Evolutionary conservation across 148 eudicot genomes (phyloP).

Genomic region (Persicaria maculosa): DNA sequence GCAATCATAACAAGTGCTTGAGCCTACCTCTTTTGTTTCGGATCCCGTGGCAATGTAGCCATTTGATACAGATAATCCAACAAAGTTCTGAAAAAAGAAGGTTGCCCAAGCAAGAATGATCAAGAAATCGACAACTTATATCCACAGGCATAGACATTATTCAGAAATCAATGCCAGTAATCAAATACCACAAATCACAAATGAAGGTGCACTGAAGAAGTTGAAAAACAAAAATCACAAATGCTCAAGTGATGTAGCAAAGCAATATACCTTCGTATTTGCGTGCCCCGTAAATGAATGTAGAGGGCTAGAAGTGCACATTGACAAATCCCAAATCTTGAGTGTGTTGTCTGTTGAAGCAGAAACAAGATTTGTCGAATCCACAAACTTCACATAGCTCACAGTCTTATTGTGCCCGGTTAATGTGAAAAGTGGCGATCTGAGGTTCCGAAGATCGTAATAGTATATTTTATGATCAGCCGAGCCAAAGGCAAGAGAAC

Average conservation of each 20-base stretch:
- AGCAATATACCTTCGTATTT: slow-evolving; percentile 70
- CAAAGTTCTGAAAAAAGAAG: slow-evolving; percentile 69
- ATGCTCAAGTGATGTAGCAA: neutral
- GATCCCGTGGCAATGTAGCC: slow-evolving; percentile 99
- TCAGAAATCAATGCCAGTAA: too few species aligned
- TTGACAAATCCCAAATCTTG: slow-evolving; percentile 96
- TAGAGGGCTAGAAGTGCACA: slow-evolving; percentile 59
- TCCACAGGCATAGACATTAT: too few species aligned
- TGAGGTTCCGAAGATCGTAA: slow-evolving; percentile 80
- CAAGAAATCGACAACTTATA: neutral
- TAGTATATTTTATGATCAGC: slow-evolving; percentile 91
- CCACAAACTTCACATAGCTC: slow-evolving; percentile 92
- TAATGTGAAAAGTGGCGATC: slow-evolving; percentile 73
- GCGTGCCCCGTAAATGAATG: slow-evolving; percentile 89
- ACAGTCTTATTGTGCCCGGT: slow-evolving; percentile 90
- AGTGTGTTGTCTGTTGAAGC: slow-evolving; percentile 87
- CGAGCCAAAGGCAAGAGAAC: slow-evolving; percentile 89
- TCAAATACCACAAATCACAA: neutral
- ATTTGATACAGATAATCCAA: slow-evolving; percentile 85
- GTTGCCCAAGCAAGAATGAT: neutral
- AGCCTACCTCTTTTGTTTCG: slow-evolving; percentile 88
- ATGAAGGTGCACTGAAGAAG: neutral
- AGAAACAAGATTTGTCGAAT: slow-evolving; percentile 68
- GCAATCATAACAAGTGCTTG: neutral
- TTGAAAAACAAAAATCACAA: neutral